Evolutionary conservation across 2,329 filamentous ascomycete species (phyloP).

Genomic region (Aspergillus ruber): DNA sequence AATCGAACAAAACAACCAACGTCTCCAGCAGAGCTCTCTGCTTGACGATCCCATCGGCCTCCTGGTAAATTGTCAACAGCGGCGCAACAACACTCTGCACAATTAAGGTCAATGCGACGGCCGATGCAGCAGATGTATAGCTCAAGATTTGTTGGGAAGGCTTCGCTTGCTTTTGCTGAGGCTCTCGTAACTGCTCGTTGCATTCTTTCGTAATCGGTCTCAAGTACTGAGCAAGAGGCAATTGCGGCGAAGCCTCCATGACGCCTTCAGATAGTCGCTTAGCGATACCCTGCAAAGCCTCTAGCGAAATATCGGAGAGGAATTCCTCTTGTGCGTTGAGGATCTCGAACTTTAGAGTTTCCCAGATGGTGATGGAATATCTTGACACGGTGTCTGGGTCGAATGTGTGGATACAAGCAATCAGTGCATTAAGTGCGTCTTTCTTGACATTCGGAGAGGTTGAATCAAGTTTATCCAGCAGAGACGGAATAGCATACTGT

Average conservation of each 20-base stretch:
- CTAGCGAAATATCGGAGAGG: constrained; percentile 54
- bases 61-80: constrained; percentile 55
- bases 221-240: constrained; percentile 48
- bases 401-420: constrained; percentile 55
- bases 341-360: constrained; percentile 63
- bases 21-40: constrained; percentile 58
- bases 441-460: constrained; percentile 64
- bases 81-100: constrained; percentile 52
- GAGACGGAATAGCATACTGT: constrained; percentile 60
- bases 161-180: constrained; percentile 62
- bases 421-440: constrained; percentile 59
- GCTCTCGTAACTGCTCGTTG: constrained; percentile 61
- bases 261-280: constrained; percentile 46
- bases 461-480: constrained; percentile 64
- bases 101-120: constrained; percentile 49
- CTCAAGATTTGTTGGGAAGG: constrained; percentile 57
- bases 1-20: constrained; percentile 51
- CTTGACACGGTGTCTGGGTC: constrained; percentile 53
- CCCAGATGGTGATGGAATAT: constrained; percentile 61
- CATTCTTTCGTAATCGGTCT: constrained; percentile 60
- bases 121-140: constrained; percentile 50
- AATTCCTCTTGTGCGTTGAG: constrained; percentile 62
- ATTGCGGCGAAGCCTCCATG: constrained; percentile 31
- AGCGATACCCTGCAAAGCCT: constrained; percentile 50
- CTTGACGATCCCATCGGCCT: constrained; percentile 56